A percentile compares a stretch with the other conserved stretches of the same genome.
Evolutionary conservation across 805 yeast species (phyloP).

Genomic region (Millerozyma acaciae): DNA sequence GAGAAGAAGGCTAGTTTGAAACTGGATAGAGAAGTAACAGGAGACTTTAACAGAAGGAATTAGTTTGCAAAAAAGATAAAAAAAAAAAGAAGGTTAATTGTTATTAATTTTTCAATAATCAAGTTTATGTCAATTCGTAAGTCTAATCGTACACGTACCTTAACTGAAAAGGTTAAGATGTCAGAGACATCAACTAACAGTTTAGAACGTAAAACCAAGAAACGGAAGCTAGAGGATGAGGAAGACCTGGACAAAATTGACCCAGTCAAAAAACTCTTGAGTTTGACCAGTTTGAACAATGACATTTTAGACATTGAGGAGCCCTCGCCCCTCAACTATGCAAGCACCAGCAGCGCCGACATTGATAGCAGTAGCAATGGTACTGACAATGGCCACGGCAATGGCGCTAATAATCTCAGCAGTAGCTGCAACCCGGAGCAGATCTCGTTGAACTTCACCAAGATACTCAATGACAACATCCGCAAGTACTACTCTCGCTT

Average conservation of each 20-base stretch:
- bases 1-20: no score
- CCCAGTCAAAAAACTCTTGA: slow-evolving; percentile 40
- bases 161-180: slow-evolving; percentile 17
- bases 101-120: no score
- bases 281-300: slow-evolving; percentile 27
- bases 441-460: slow-evolving; percentile 29
- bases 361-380: no score
- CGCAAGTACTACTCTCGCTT: slow-evolving; percentile 26
- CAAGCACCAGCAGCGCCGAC: neutral
- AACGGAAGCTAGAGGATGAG: slow-evolving; percentile 6
- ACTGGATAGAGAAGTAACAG: no score
- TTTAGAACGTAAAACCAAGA: slow-evolving; percentile 7
- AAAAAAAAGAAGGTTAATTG: no score
- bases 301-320: slow-evolving; percentile 27
- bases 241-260: slow-evolving; percentile 31
- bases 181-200: slow-evolving; percentile 6
- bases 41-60: no score
- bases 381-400: neutral
- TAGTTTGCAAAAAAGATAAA: no score
- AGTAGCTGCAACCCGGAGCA: slow-evolving; percentile 5
- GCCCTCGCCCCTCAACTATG: slow-evolving; percentile 2
- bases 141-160: slow-evolving; percentile 27
- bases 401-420: no score
- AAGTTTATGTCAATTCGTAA: slow-evolving; percentile 21
- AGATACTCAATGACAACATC: slow-evolving; percentile 37